Evolutionary conservation across 768 basidiomycete species (phyloP).

Genomic region (Sistotremastrum niveocremeum): DNA sequence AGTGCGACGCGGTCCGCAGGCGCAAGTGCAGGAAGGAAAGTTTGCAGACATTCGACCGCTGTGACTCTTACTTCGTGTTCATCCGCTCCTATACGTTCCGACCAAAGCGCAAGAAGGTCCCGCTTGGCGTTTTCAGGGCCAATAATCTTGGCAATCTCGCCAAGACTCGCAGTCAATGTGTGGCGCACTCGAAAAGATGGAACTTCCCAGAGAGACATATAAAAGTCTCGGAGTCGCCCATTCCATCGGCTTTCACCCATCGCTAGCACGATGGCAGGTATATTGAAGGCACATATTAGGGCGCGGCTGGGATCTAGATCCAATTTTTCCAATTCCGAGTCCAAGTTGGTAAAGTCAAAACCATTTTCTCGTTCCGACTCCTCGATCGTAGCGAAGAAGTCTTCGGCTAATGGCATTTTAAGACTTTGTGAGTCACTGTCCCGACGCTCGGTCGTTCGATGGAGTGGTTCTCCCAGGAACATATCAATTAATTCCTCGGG

Average conservation of each 20-base stretch:
- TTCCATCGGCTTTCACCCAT: slow-evolving; percentile 66
- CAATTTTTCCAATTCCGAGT: neutral
- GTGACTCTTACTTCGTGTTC: slow-evolving; percentile 60
- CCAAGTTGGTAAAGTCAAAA: too few species aligned
- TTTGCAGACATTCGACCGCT: slow-evolving; percentile 50
- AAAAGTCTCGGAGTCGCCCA: slow-evolving; percentile 48
- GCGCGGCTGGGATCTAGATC: slow-evolving; percentile 52
- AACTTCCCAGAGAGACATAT: slow-evolving; percentile 51
- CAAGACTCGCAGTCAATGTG: slow-evolving; percentile 78
- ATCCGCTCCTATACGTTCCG: slow-evolving; percentile 40
- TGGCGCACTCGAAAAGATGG: slow-evolving; percentile 50
- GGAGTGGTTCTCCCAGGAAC: slow-evolving; percentile 44
- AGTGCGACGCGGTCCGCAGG: slow-evolving; percentile 29
- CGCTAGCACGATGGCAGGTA: slow-evolving; percentile 79
- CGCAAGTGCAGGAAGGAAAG: slow-evolving; percentile 42
- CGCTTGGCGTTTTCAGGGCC: slow-evolving; percentile 49
- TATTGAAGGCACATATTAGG: slow-evolving; percentile 77
- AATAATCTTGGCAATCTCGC: slow-evolving; percentile 79
- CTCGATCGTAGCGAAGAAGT: too few species aligned
- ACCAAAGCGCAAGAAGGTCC: slow-evolving; percentile 67
- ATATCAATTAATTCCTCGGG: slow-evolving; percentile 62
- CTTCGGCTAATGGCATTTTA: too few species aligned
- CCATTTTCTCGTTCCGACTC: too few species aligned
- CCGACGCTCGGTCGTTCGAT: neutral
- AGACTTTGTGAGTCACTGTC: too few species aligned